These are phyloP conservation scores for Coemansia sp. DNA, from an alignment of 192 early-diverging fungal species.

Conservation along the genomic window DNA sequence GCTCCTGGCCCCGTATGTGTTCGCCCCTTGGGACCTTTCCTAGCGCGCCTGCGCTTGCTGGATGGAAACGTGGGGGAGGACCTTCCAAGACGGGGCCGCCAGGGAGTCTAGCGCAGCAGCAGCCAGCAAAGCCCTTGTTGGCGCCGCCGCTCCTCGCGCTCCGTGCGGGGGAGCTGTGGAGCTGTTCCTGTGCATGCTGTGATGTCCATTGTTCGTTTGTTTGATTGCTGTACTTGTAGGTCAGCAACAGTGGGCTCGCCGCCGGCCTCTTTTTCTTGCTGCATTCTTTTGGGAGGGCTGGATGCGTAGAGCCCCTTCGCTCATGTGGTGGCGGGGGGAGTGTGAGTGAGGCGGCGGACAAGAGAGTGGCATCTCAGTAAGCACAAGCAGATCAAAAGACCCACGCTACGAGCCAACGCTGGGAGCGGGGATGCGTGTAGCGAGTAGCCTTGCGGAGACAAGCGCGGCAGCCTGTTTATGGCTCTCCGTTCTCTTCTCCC, in stretches of 20 bases:
- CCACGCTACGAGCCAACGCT: background rate
- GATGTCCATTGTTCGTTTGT: background rate
- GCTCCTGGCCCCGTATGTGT: background rate
- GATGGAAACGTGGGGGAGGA: background rate
- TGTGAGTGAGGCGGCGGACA: too few species aligned
- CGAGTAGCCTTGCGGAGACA: conserved; percentile 3
- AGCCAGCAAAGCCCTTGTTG: background rate
- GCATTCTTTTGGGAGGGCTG: background rate
- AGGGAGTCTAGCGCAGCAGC: background rate
- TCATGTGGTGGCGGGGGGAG: too few species aligned
- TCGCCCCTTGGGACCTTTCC: too few species aligned
- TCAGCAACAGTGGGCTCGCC: background rate
- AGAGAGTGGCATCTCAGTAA: background rate
- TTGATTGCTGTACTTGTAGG: background rate
- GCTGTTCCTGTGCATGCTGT: background rate
- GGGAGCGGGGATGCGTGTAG: background rate
- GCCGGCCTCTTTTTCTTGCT: background rate
- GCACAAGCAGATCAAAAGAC: background rate
- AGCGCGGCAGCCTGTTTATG: background rate
- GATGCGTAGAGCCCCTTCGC: too few species aligned
- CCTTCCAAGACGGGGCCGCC: background rate
- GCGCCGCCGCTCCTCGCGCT: background rate
- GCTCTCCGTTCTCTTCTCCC: background rate
- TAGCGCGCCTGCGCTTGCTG: too few species aligned
- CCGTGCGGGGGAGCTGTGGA: too few species aligned